A percentile compares a stretch with the other conserved stretches of the same genome.
Conservation (phyloP, 306 rosid genomes). For the Lathyrus tuberosus region DNA sequence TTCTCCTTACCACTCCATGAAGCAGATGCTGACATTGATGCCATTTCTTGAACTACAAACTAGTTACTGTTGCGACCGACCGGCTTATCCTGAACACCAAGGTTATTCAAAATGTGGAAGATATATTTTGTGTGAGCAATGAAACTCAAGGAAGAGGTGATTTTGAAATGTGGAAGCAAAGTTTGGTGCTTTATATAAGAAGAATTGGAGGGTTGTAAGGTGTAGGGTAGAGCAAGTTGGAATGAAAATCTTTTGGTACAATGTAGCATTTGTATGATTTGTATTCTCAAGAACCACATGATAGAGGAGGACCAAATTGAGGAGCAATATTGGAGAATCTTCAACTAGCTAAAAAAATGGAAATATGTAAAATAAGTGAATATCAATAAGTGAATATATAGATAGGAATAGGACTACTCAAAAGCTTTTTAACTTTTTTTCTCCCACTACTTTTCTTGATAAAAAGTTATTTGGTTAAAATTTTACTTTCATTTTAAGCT, state of each 20-base stretch:
- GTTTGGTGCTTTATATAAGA: conserved; percentile 60
- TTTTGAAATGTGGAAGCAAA: conserved; percentile 43
- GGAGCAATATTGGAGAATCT: conserved; percentile 50
- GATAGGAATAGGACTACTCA: conserved; percentile 1
- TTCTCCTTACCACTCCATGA: conserved; percentile 87
- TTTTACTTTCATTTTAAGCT: background rate
- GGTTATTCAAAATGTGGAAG: conserved; percentile 1
- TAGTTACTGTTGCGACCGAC: too few species aligned
- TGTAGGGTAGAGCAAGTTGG: conserved; percentile 61
- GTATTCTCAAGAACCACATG: conserved; percentile 62
- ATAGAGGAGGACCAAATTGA: conserved; percentile 49
- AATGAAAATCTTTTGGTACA: conserved; percentile 43
- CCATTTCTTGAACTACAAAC: conserved; percentile 42
- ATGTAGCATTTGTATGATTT: conserved; percentile 63
- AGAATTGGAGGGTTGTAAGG: conserved; percentile 34
- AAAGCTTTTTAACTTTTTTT: background rate
- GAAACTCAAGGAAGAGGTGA: conserved; percentile 42
- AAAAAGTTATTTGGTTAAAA: too few species aligned
- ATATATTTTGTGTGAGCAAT: conserved; percentile 18
- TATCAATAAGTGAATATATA: conserved; percentile 26
- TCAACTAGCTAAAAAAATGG: conserved; percentile 12
- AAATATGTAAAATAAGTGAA: conserved; percentile 21
- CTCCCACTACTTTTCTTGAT: conserved; percentile 3
- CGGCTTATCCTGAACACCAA: background rate
- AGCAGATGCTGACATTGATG: conserved; percentile 70